These are phyloP conservation scores for Boletus insuetus DNA, from an alignment of 768 basidiomycete species.

Conservation along the genomic window DNA sequence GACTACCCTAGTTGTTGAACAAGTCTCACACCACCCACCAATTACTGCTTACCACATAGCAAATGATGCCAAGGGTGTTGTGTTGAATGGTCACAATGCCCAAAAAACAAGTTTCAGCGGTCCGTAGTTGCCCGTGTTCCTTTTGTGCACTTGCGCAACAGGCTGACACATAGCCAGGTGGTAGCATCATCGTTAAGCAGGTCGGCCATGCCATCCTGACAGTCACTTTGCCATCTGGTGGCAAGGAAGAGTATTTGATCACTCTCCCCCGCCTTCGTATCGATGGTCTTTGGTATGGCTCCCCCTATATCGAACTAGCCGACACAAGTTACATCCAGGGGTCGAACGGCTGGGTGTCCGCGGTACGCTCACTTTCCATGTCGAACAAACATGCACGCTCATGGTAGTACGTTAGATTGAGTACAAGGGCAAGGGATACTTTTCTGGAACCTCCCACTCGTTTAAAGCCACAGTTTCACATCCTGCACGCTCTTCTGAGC, in stretches of 20 bases:
- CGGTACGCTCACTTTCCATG: constrained; percentile 32
- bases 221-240: constrained; percentile 55
- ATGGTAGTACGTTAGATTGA: constrained; percentile 60
- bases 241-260: constrained; percentile 75
- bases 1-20: constrained; percentile 84
- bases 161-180: constrained; percentile 38
- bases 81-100: constrained; percentile 83
- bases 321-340: constrained; percentile 78
- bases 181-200: constrained; percentile 86
- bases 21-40: constrained; percentile 94
- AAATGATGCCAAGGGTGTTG: constrained; percentile 73
- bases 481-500: constrained; percentile 41
- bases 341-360: constrained; percentile 57
- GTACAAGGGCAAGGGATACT: constrained; percentile 96
- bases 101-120: constrained; percentile 95
- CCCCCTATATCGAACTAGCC: constrained; percentile 88
- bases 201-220: constrained; percentile 90
- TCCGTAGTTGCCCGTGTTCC: constrained; percentile 26
- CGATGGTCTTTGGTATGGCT: constrained; percentile 89
- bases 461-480: constrained; percentile 82
- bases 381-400: constrained; percentile 18
- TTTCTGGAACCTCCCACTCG: constrained; percentile 87
- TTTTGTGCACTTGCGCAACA: background rate
- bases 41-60: constrained; percentile 86
- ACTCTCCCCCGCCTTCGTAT: constrained; percentile 91